phyloP scores from a whole-genome alignment of 176 grass and related monocot genomes.

The Carex cristatella region DNA sequence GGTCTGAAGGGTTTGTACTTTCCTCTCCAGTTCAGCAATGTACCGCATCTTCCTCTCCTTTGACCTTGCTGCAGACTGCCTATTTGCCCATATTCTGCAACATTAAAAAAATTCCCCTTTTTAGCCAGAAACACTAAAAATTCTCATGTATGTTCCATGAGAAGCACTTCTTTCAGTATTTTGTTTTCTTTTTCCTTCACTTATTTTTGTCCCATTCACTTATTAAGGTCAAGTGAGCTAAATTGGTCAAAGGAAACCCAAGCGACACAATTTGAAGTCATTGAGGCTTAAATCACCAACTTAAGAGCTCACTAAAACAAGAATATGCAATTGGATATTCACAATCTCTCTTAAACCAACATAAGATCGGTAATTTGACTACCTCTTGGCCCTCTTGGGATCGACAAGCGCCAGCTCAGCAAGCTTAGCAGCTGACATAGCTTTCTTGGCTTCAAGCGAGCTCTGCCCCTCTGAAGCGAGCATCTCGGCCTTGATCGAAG shows the following conservation, averaged over 20 bases:
- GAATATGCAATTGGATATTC: neutral
- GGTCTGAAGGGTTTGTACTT: slow-evolving; percentile 74
- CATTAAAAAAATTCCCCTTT: neutral
- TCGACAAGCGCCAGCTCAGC: slow-evolving; percentile 93
- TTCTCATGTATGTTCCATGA: neutral
- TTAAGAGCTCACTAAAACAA: neutral
- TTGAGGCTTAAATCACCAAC: neutral
- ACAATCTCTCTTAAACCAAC: neutral
- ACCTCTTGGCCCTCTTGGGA: slow-evolving; percentile 96
- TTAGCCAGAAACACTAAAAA: neutral
- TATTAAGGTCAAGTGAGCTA: neutral
- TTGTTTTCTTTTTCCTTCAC: neutral
- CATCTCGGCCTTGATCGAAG: slow-evolving; percentile 69
- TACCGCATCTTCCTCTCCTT: slow-evolving; percentile 99
- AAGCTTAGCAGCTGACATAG: slow-evolving; percentile 67
- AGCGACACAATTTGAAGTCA: neutral
- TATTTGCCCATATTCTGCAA: slow-evolving; percentile 86
- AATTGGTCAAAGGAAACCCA: neutral
- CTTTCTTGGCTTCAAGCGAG: slow-evolving; percentile 74
- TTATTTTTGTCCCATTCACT: neutral
- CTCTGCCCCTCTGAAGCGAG: slow-evolving; percentile 44
- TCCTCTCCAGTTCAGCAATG: slow-evolving; percentile 84
- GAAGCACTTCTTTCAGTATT: neutral
- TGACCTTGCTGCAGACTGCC: slow-evolving; percentile 94
- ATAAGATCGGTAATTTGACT: slow-evolving; percentile 9